Evolutionary conservation across 2,329 filamentous ascomycete species (phyloP).

Genomic region (Helicocarpus griseus): DNA sequence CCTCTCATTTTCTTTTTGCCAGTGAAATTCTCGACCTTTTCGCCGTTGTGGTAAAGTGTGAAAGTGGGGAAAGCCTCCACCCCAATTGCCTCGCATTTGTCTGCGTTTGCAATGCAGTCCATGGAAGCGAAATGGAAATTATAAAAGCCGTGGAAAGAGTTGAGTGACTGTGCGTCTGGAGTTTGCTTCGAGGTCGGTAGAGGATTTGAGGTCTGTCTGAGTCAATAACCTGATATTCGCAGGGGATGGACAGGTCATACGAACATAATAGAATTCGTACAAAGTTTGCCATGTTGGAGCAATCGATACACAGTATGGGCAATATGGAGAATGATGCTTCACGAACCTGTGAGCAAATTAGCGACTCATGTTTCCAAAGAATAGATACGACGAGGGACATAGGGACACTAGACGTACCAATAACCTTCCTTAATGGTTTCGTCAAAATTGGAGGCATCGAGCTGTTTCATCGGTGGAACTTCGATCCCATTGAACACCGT

Average conservation of each 20-base stretch:
- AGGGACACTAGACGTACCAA: conserved; percentile 31
- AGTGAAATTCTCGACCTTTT: conserved; percentile 51
- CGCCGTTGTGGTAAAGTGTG: conserved; percentile 68
- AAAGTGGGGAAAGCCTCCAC: conserved; percentile 68
- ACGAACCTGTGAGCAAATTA: conserved; percentile 33
- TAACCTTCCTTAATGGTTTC: conserved; percentile 42
- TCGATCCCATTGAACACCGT: conserved; percentile 43
- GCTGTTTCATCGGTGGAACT: conserved; percentile 41
- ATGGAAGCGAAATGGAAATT: conserved; percentile 79
- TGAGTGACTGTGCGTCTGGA: conserved; percentile 43
- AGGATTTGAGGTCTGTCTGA: conserved; percentile 62
- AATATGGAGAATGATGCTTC: conserved; percentile 44
- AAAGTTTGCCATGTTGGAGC: conserved; percentile 82
- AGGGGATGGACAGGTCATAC: conserved; percentile 8
- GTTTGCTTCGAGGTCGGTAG: conserved; percentile 41
- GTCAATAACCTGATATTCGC: conserved; percentile 15
- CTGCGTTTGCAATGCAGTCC: conserved; percentile 75
- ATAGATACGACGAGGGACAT: neutral
- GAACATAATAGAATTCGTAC: conserved; percentile 77
- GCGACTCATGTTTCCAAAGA: neutral
- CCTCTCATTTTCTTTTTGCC: conserved; percentile 59
- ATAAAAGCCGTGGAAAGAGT: conserved; percentile 72
- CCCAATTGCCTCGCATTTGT: conserved; percentile 61
- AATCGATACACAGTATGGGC: conserved; percentile 65
- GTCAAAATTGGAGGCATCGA: conserved; percentile 40